These are phyloP conservation scores for Skeletonema potamos DNA, from an alignment of 108 stramenopile genomes.

Conservation along the genomic window DNA sequence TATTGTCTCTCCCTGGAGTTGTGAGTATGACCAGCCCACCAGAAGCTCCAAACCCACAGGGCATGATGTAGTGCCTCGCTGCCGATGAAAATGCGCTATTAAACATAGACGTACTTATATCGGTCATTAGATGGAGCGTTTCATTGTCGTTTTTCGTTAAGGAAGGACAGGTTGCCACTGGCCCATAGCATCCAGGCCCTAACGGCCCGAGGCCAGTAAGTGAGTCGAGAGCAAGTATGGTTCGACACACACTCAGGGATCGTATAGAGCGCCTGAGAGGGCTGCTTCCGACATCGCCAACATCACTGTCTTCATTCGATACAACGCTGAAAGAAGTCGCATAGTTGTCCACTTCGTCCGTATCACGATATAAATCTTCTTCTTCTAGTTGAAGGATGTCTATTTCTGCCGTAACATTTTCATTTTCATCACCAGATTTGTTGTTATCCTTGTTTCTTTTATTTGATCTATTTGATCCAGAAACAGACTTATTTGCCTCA, in stretches of 20 bases:
- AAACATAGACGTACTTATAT: slow-evolving; percentile 15
- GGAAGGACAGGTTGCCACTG: slow-evolving; percentile 42
- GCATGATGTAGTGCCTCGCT: slow-evolving; percentile 61
- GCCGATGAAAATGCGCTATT: slow-evolving; percentile 34
- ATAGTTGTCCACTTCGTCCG: slow-evolving; percentile 19
- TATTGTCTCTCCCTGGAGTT: slow-evolving; percentile 67
- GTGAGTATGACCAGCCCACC: slow-evolving; percentile 75
- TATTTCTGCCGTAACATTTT: background rate
- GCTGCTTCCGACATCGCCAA: slow-evolving; percentile 1
- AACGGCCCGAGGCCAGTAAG: slow-evolving; percentile 79
- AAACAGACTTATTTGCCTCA: slow-evolving; percentile 11
- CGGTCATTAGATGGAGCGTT: background rate
- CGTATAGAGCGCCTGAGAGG: slow-evolving; percentile 11
- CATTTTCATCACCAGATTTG: slow-evolving; percentile 20
- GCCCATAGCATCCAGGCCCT: slow-evolving; percentile 73
- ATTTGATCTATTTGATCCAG: slow-evolving; percentile 32
- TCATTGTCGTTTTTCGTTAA: slow-evolving; percentile 18
- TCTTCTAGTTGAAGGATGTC: background rate
- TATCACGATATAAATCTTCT: slow-evolving; percentile 5
- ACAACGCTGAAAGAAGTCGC: slow-evolving; percentile 8
- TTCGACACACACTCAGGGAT: slow-evolving; percentile 42
- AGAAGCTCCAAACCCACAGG: slow-evolving; percentile 81
- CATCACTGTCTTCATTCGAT: background rate
- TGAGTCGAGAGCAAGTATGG: slow-evolving; percentile 68
- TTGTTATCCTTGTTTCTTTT: slow-evolving; percentile 60